A percentile compares a stretch with the other conserved stretches of the same genome.
Evolutionary conservation across 306 rosid species (phyloP).

Genomic region (Cucurbita ficifolia): DNA sequence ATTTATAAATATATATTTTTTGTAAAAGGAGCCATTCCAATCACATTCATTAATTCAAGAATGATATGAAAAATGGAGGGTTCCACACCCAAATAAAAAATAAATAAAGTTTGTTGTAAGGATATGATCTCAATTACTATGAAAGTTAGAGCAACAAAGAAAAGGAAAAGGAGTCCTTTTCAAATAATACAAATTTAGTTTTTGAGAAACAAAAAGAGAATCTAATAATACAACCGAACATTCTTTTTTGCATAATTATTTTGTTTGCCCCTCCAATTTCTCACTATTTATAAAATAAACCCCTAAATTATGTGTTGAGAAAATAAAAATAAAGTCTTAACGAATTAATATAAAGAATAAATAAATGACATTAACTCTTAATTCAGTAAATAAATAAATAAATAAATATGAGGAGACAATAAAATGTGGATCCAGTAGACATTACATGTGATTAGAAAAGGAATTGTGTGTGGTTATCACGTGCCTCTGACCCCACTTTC

Average conservation of each 20-base stretch:
- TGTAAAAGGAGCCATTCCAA: no score
- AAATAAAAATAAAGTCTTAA: neutral
- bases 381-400: neutral
- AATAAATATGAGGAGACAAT: neutral
- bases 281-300: neutral
- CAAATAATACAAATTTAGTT: neutral
- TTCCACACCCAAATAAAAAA: no score
- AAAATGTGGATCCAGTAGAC: conserved; percentile 3
- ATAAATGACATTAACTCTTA: neutral
- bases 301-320: neutral
- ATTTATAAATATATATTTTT: no score
- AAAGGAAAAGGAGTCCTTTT: neutral
- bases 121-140: neutral
- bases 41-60: no score
- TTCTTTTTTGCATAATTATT: neutral
- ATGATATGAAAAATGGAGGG: no score
- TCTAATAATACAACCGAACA: neutral
- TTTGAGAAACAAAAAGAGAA: neutral
- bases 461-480: conserved; percentile 1
- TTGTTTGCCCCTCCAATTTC: neutral
- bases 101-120: no score
- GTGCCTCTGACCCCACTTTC: neutral
- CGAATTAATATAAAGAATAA: neutral
- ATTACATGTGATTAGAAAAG: conserved; percentile 4
- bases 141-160: neutral